Base-by-base conservation (phyloP, 1,284 basidiomycete species). In the Ustilago lituana region DNA sequence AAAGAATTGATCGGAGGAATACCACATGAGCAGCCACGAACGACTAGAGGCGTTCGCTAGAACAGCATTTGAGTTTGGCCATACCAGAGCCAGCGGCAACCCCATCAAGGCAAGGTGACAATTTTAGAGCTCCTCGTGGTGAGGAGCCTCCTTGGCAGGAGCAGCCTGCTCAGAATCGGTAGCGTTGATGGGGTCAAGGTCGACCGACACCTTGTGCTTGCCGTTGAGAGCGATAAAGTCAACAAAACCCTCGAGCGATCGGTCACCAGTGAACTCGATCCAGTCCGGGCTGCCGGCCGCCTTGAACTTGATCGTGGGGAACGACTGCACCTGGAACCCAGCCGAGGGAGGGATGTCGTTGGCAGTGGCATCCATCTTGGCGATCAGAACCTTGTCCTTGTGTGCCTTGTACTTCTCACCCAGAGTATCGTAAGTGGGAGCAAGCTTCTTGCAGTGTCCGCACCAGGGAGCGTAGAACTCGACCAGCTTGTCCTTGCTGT, bases 261-360 rank as follows among this genome's bases (percentile, higher is more conserved):
- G 75, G 62, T 81, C 79, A 50, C 79, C 79, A 35, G 64, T 70
- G 54, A 78, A 80, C 83, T 97, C 93, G 64, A 97, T 85, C 85
- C 94, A 98, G 57, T 91, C 89, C 59, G 86, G 86, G 39, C 87
- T 85, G 51, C 95, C 94, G 22, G 96, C 95, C 10, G 90, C 87
- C 85, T 94, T 93, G 88, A 99, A 96, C 84, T 98, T 98, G 83
- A 98, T 84, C 2, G 96, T 98, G 9, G 95, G 95, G 92, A 96
- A 98, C 43, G 92, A 90, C 49, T 74, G 58, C 24, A 82, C 74
- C 49, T 63, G 88, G 92, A 98, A 97, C 29, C 91, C 89, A 50
- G 91, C 88, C 15, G 88, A 88, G 24, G 90, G 86, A 43, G 96
- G 96, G 24, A 99, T 87, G 83, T 99, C 96, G 83, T 99, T 99